phyloP scores from a whole-genome alignment of 768 basidiomycete genomes.

The Lactarius quietus region DNA sequence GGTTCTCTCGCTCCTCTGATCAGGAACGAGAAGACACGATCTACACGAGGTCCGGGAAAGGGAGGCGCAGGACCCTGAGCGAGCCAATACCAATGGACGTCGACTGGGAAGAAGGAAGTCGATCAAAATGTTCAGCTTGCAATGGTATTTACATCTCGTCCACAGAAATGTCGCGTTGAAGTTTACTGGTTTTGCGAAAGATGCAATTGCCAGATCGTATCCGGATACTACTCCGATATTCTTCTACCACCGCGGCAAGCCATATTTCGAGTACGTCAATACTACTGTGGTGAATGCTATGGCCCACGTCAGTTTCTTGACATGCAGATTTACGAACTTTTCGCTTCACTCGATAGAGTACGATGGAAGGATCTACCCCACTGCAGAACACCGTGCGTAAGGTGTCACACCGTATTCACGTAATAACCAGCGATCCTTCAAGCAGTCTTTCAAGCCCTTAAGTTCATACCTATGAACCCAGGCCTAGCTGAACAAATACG shows the following conservation, averaged over 20 bases:
- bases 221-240: conserved; percentile 13
- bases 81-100: conserved; percentile 20
- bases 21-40: not conserved
- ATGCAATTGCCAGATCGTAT: not conserved
- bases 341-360: conserved; percentile 20
- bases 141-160: conserved; percentile 4
- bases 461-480: conserved; percentile 16
- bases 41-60: not conserved
- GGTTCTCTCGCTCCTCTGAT: not conserved
- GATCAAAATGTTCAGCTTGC: conserved; percentile 10
- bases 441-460: conserved; percentile 24
- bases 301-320: not conserved
- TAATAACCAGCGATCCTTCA: not conserved
- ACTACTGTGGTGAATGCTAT: not conserved
- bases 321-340: conserved; percentile 25
- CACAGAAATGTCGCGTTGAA: not conserved
- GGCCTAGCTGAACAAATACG: conserved; percentile 18
- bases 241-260: conserved; percentile 18
- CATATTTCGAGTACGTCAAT: conserved; percentile 13
- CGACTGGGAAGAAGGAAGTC: conserved; percentile 10
- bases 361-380: conserved; percentile 17
- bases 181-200: not conserved
- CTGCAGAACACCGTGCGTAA: conserved; percentile 25
- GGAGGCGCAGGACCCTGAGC: conserved; percentile 8
- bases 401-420: not conserved